Evolutionary conservation across 2,329 filamentous ascomycete species (phyloP).

Genomic region (Teratosphaeria nubilosa): DNA sequence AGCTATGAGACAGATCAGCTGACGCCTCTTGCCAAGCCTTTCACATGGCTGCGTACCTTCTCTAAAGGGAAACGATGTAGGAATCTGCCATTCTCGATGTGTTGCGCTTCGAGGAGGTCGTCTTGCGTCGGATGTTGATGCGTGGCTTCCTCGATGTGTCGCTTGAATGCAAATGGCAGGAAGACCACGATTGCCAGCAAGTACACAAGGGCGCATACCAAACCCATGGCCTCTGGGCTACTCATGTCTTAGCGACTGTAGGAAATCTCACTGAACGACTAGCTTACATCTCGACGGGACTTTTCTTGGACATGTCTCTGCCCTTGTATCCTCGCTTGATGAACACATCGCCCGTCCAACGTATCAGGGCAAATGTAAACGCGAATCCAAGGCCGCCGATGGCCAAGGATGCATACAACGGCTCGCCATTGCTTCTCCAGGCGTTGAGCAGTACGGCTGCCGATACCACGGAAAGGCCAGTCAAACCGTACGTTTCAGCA

Average conservation of each 20-base stretch:
- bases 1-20: constrained; percentile 46
- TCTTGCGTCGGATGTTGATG: constrained; percentile 89
- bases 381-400: constrained; percentile 79
- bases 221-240: constrained; percentile 90
- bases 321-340: constrained; percentile 82
- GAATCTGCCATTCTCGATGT: constrained; percentile 72
- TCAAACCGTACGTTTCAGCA: constrained; percentile 46
- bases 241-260: constrained; percentile 13
- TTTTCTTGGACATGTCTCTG: constrained; percentile 72
- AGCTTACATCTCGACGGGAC: constrained; percentile 63
- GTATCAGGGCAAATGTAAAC: constrained; percentile 72
- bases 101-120: constrained; percentile 61
- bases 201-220: constrained; percentile 85
- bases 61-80: constrained; percentile 88
- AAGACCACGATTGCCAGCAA: constrained; percentile 81
- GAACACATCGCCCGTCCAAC: constrained; percentile 87
- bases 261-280: background rate
- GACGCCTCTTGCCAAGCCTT: background rate
- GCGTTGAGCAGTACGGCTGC: constrained; percentile 68
- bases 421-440: constrained; percentile 75
- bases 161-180: constrained; percentile 95
- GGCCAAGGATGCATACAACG: constrained; percentile 76
- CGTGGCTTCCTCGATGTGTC: constrained; percentile 91
- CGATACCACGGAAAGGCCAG: constrained; percentile 58
- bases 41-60: constrained; percentile 50